Evolutionary conservation across 2,329 filamentous ascomycete genomes (phyloP).

Genomic region (Aspergillus sp.): DNA sequence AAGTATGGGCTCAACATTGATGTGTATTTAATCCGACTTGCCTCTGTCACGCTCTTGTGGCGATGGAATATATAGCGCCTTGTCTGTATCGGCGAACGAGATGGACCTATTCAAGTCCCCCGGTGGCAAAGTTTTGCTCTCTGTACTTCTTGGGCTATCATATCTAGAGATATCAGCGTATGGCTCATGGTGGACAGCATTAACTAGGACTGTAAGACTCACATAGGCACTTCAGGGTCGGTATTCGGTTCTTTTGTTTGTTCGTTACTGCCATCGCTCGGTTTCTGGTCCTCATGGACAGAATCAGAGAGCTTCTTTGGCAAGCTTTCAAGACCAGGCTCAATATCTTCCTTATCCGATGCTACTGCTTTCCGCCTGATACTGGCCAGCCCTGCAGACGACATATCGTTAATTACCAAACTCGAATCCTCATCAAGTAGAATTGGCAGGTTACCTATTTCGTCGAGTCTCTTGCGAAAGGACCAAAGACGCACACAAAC

Average conservation of each 20-base stretch:
- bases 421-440: neutral
- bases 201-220: no score
- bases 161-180: neutral
- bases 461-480: slow-evolving; percentile 49
- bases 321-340: no score
- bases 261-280: no score
- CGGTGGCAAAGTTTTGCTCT: neutral
- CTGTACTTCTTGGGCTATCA: neutral
- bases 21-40: neutral
- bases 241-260: no score
- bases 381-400: neutral
- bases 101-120: slow-evolving; percentile 2
- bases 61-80: slow-evolving; percentile 27
- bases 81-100: slow-evolving; percentile 14
- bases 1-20: neutral
- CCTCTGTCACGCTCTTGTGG: slow-evolving; percentile 23
- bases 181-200: no score
- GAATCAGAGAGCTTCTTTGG: no score
- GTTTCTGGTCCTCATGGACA: no score
- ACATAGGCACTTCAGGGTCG: no score
- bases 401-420: neutral
- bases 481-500: slow-evolving; percentile 50
- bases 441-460: slow-evolving; percentile 25
- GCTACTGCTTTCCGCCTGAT: no score
- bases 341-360: no score